Base-by-base conservation (phyloP, 2,329 filamentous ascomycete genomes). In the Dothideomycetes sp. region DNA sequence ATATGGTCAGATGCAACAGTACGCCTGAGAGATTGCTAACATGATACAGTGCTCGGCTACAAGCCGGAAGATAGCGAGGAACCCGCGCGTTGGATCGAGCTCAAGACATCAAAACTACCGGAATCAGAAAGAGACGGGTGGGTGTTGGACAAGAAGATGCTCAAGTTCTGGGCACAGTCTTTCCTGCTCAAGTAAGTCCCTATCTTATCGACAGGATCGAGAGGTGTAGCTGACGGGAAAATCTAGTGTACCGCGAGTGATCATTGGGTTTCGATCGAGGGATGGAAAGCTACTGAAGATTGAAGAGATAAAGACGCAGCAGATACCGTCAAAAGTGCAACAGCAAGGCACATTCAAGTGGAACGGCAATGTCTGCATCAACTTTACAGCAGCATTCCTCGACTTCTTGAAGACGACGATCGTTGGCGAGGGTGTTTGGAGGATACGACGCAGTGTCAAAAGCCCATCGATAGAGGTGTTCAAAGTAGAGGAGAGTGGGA, bases 351-450 rank as follows among this genome's bases (percentile, higher is more conserved):
- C 74, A 20, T 69, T 69, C 2, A 76, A 74, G 33, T 98, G 91
- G 91, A 84, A 96, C 63, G 89, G 85, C 13, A 89, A 95, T 56
- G 75, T 83, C 50, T 95, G 88, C 56, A 91, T 96, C 55, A 94
- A 94, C 52, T 95, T 95, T 63, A 78, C 86, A 1, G 78, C 76
- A 1, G 70, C 65, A 0, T 84, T 96, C 51, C 62, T 96, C 12
- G 78, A 80, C 7, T 54, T 53, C 23, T 42, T 57, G 31, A 54
- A 49, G 39, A 17, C 68, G 1, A 76, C 80, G 15, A 76, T 79
- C 6, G 67, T 59, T 6, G 64, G 69, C 13, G 82, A 84, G 27
- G 86, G 85, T 0, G 79, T 93, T 2, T 96, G 86, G 82, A 76
- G 80, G 46, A 84, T 98, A 53, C 74, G 85, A 44, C 66, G 61